These are phyloP conservation scores for Eragrostis tef DNA, from an alignment of 202 grass and related monocot genomes.

Conservation along the genomic window DNA sequence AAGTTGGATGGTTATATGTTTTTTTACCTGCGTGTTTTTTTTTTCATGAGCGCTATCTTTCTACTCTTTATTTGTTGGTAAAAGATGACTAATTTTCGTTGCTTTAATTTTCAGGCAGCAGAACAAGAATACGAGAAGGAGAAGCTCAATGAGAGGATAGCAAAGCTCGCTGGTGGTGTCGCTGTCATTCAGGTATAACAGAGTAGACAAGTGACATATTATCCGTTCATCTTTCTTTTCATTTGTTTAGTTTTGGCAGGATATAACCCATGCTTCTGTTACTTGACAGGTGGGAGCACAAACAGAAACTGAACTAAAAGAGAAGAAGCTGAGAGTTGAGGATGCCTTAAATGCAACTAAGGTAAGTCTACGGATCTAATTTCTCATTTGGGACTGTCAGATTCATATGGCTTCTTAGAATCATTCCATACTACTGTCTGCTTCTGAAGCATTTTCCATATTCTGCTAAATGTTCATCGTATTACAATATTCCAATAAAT, in stretches of 20 bases:
- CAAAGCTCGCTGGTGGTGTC: constrained; percentile 96
- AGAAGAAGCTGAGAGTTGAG: constrained; percentile 99
- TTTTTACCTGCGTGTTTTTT: not conserved
- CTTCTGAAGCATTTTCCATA: not conserved
- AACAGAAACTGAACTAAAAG: constrained; percentile 96
- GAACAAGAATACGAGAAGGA: constrained; percentile 99
- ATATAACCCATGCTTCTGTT: constrained; percentile 23
- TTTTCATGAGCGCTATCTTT: not conserved
- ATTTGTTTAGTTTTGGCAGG: constrained; percentile 14
- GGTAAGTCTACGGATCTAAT: constrained; percentile 39
- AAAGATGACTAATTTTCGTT: not conserved
- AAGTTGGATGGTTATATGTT: not conserved
- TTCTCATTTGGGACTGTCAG: not conserved
- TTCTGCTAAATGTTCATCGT: not conserved
- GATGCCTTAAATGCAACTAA: constrained; percentile 99
- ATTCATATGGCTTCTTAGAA: constrained; percentile 27
- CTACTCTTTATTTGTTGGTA: not conserved
- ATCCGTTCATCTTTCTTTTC: constrained; percentile 17
- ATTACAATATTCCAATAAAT: not conserved
- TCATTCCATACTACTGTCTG: not conserved
- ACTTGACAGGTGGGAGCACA: constrained; percentile 85
- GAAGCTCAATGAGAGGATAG: constrained; percentile 94
- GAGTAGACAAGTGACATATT: not conserved
- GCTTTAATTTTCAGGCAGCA: constrained; percentile 51
- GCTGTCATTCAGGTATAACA: constrained; percentile 89